A percentile compares a stretch with the other conserved stretches of the same genome.
These are phyloP conservation scores for Talaromyces sp. DNA, from an alignment of 2,329 filamentous ascomycete species.

Conservation along the genomic window DNA sequence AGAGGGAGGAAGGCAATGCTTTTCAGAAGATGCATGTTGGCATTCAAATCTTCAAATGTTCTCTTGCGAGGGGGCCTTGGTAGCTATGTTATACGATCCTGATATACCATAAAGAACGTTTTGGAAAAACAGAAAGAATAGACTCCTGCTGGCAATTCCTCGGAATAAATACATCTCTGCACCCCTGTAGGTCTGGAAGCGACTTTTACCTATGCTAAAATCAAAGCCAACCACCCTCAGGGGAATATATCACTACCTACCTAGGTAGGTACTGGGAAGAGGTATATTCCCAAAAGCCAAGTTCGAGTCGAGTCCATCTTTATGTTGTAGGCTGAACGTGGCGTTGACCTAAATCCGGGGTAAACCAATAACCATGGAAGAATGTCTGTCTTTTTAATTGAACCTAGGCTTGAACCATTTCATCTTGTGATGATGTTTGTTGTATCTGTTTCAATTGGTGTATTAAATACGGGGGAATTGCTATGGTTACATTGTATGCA, in stretches of 20 bases:
- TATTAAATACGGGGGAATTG: not conserved
- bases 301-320: not conserved
- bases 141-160: not conserved
- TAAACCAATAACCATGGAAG: not conserved
- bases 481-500: slow-evolving; percentile 1
- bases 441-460: slow-evolving; percentile 1
- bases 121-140: not conserved
- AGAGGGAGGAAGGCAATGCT: not conserved
- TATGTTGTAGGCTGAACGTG: not conserved
- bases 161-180: slow-evolving; percentile 1
- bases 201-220: not conserved
- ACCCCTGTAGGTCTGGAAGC: not conserved
- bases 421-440: slow-evolving; percentile 6
- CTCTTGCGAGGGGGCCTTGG: not conserved
- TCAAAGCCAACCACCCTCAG: not conserved
- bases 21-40: not conserved
- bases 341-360: not conserved
- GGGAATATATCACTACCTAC: no score
- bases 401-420: slow-evolving; percentile 2
- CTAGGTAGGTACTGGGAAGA: no score
- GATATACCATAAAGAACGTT: not conserved
- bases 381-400: not conserved
- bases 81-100: not conserved
- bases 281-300: no score
- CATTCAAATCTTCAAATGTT: not conserved